Evolutionary conservation across 1,284 basidiomycete genomes (phyloP), one percentile per base, ranked within the genome.

Genomic region (Apiotrichum akiyoshidainum): DNA sequence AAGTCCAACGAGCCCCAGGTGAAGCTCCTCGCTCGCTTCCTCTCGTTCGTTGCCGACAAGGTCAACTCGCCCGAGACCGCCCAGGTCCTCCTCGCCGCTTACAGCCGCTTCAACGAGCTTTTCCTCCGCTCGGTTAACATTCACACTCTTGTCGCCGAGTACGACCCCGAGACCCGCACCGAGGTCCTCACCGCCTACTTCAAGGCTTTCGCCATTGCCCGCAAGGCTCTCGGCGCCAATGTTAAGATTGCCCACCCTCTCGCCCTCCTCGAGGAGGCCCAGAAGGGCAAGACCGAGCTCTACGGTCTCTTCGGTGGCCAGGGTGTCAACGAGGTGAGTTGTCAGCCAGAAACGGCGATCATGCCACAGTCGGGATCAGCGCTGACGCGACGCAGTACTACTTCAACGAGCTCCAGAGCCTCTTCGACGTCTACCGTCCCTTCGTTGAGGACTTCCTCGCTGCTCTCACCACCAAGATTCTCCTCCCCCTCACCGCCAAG

Each of bases 291-390:
- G 54, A 87, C 92, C 37, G 88, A 89, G 60, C 81, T 96, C 65
- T 97, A 90, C 80, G 95, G 90, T 57, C 82, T 99, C 58, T 99
- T 99, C 71, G 95, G 95, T 63, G 96, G 96, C n/a, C 95, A 99
- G 78, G 95, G 95, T 66, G 92, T 89, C 66, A 98, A 98, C 78
- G 95, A 99, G 79, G 78, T 81, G 64, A 72, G 80, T 31, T 31
- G 3, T 76, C 49, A 19, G 19, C 49, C 13, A 41, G 22, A 14
- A 33, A 45, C 5, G 31, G 14, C 26, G 12, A 13, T 16, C 22
- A 16, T 17, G 16, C 13, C 16, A 11, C 17, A 3, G 9, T n/a
- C n/a, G 8, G 17, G 11, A 45, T 35, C n/a, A 22, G n/a, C 16
- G 58, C 65, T 70, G 63, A 74, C 66, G 13, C 21, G 22, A 10